Base-by-base conservation (phyloP, 805 yeast species). In the Vanderwaltozyma yarrowii region DNA sequence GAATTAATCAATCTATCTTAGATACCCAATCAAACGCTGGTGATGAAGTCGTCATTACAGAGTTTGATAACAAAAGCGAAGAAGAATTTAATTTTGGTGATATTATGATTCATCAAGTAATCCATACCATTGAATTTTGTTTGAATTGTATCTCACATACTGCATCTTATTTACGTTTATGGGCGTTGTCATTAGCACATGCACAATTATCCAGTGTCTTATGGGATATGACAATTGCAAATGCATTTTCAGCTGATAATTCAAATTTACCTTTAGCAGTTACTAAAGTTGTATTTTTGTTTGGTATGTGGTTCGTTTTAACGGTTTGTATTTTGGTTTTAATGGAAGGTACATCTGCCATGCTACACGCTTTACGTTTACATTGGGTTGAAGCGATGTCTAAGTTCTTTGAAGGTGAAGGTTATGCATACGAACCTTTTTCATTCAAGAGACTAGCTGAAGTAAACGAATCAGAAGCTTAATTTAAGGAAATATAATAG, bases 341-440 rank as follows among this genome's bases (percentile, higher is more conserved):
- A 37, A 92, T 92, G 99, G 99, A 92, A 64, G 99, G 98, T 42
- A 92, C 99, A 0, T 86, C 96, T 19, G 98, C 98, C 26, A 92
- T 92, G 98, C 73, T 92, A 56, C 99, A 92, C 64, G 82, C 96
- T n/a, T 73, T 92, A 56, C 84, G 99, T 70, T 73, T 92, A 56
- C 98, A 92, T 61, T 92, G 99, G 99, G 98, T 92, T 45, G 99
- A 92, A 67, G 80, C 96, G 20, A 92, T 92, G 99, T 86, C 96
- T 45, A 92, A 92, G 67, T 94, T 81, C 66, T 92, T 88, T 54
- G 92, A 83, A 56, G 99, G 99, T 60, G 97, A 89, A 61, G 99
- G 99, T 43, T 70, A 76, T 48, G 76, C 88, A 5, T 92, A 84
- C 58, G 78, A 74, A 47, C 97, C 98, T n/a, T 92, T 86, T 57